A percentile compares a stretch with the other conserved stretches of the same genome.
These are phyloP conservation scores for Kazachstania kunashirensis DNA, from an alignment of 805 yeast genomes.

Conservation along the genomic window DNA sequence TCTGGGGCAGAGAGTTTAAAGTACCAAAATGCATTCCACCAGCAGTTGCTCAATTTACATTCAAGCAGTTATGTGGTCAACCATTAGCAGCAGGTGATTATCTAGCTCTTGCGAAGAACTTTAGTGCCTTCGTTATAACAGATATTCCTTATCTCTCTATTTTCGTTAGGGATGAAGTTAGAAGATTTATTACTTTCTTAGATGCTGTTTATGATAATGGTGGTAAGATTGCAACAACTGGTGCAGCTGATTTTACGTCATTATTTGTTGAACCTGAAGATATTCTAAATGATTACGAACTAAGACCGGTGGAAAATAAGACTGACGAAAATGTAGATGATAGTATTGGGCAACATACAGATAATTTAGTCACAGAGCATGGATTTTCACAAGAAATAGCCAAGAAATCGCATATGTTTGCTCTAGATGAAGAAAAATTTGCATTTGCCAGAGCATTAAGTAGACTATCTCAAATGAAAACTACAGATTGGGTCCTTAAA, in stretches of 20 bases:
- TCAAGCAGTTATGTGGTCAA: conserved; percentile 74
- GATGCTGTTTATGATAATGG: conserved; percentile 94
- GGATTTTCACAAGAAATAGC: conserved; percentile 70
- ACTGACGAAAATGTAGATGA: conserved; percentile 1
- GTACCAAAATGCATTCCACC: conserved; percentile 75
- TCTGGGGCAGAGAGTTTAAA: conserved; percentile 80
- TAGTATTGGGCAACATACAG: conserved; percentile 33
- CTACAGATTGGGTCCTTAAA: conserved; percentile 68
- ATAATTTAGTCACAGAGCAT: conserved; percentile 59
- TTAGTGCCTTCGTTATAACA: conserved; percentile 73
- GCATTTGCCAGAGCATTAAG: conserved; percentile 94
- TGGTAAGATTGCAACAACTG: conserved; percentile 79
- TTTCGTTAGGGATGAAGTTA: conserved; percentile 68
- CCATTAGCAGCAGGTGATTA: conserved; percentile 94
- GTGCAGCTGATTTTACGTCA: conserved; percentile 74
- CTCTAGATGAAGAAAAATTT: conserved; percentile 88
- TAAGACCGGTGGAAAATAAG: conserved; percentile 11
- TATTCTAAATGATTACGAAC: conserved; percentile 32
- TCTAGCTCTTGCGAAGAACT: conserved; percentile 66
- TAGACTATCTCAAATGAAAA: conserved; percentile 87
- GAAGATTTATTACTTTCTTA: conserved; percentile 87
- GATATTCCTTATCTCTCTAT: conserved; percentile 83
- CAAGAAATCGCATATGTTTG: conserved; percentile 64
- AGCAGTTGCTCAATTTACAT: conserved; percentile 81
- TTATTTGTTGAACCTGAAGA: conserved; percentile 78